phyloP scores from a whole-genome alignment of 257 asterid genomes.

The Solanum chiquidenum region DNA sequence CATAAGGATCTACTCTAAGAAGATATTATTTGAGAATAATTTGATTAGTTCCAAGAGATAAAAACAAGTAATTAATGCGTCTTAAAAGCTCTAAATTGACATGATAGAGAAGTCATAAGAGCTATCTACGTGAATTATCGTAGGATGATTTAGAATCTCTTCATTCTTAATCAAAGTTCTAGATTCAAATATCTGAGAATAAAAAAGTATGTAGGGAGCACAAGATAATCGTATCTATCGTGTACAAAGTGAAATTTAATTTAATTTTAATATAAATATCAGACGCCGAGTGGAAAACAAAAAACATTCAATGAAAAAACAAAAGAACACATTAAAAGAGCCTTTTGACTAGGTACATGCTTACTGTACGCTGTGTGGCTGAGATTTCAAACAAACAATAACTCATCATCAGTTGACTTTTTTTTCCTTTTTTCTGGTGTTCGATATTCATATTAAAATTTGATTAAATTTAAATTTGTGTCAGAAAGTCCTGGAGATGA shows the following conservation, averaged over 20 bases:
- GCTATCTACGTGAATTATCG: too few relatives aligned
- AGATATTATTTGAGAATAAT: neutral
- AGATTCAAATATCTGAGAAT: accelerated
- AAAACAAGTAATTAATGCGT: neutral
- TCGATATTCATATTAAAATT: accelerated
- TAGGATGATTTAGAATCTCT: too few relatives aligned
- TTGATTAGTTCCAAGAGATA: neutral
- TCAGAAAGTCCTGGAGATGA: accelerated
- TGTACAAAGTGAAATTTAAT: neutral
- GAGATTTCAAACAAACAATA: neutral
- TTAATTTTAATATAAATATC: neutral
- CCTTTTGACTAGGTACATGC: neutral
- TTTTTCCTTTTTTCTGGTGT: accelerated
- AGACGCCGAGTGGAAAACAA: accelerated
- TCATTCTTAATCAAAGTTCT: accelerated
- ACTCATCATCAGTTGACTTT: neutral
- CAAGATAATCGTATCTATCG: accelerated
- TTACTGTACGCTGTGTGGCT: neutral
- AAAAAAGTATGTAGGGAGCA: neutral
- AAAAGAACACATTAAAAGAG: neutral
- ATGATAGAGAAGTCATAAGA: neutral
- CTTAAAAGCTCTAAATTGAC: neutral
- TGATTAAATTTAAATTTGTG: accelerated
- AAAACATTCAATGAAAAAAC: too few relatives aligned
- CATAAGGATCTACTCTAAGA: neutral